These are phyloP conservation scores for Mortierella claussenii DNA, from an alignment of 192 early-diverging fungal species.

Conservation along the genomic window DNA sequence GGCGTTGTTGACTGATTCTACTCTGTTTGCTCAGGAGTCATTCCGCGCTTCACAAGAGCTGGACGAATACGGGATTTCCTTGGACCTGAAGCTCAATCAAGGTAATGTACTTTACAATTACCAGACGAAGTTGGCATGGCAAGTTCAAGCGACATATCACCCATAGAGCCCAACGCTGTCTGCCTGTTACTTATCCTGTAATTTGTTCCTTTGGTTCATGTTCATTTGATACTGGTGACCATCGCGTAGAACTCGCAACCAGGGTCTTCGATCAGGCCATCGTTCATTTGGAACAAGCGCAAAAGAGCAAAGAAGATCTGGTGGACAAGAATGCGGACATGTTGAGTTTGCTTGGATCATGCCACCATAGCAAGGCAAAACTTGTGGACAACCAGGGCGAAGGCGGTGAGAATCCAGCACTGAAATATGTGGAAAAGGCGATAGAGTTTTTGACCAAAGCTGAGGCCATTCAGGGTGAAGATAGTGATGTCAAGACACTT, in stretches of 20 bases:
- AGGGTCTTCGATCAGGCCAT: slow-evolving; percentile 29
- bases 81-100: slow-evolving; percentile 29
- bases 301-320: slow-evolving; percentile 7
- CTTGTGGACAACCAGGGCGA: slow-evolving; percentile 8
- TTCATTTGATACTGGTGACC: neutral
- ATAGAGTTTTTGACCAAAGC: slow-evolving; percentile 40
- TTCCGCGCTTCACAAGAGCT: slow-evolving; percentile 47
- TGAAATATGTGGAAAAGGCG: slow-evolving; percentile 18
- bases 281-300: slow-evolving; percentile 28
- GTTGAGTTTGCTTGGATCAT: slow-evolving; percentile 35
- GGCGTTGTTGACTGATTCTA: slow-evolving; percentile 4
- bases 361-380: slow-evolving; percentile 38
- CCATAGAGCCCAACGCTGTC: too few species aligned
- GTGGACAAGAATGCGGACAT: slow-evolving; percentile 31
- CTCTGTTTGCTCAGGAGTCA: slow-evolving; percentile 40
- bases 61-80: slow-evolving; percentile 39
- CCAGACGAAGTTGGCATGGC: too few species aligned
- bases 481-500: slow-evolving; percentile 34
- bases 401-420: slow-evolving; percentile 24
- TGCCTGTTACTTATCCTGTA: too few species aligned
- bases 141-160: too few species aligned
- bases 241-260: slow-evolving; percentile 24
- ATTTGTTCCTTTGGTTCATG: too few species aligned
- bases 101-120: slow-evolving; percentile 41
- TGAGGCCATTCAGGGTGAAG: slow-evolving; percentile 27